phyloP scores from a whole-genome alignment of 768 basidiomycete species.

The Kockovaella imperatae region DNA sequence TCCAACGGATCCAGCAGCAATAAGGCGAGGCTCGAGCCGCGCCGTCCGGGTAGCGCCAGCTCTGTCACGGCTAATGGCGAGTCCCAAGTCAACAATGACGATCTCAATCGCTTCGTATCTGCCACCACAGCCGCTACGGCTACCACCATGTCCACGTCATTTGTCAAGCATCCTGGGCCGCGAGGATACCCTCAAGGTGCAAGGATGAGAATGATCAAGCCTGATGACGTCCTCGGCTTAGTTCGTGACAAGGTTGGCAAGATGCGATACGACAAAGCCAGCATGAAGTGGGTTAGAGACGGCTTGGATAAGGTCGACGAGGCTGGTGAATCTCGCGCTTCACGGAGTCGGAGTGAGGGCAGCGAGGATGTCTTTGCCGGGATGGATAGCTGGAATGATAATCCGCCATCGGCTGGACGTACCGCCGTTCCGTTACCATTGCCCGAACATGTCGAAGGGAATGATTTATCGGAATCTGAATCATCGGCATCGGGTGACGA shows the following conservation, averaged over 20 bases:
- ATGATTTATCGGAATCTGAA: neutral
- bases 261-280: constrained; percentile 76
- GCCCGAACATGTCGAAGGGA: neutral
- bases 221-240: constrained; percentile 60
- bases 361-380: constrained; percentile 74
- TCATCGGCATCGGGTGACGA: constrained; percentile 2
- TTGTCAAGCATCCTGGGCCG: constrained; percentile 56
- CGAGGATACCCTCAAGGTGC: constrained; percentile 1
- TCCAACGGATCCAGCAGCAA: constrained; percentile 46
- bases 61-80: neutral
- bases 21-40: constrained; percentile 4
- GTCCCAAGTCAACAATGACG: constrained; percentile 51
- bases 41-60: constrained; percentile 6
- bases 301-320: constrained; percentile 18
- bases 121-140: constrained; percentile 71
- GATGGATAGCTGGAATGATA: constrained; percentile 75
- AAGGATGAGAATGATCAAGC: constrained; percentile 61
- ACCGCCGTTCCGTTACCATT: neutral
- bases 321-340: constrained; percentile 15
- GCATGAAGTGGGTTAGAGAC: constrained; percentile 78
- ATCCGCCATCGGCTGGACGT: constrained; percentile 31
- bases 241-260: constrained; percentile 72
- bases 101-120: constrained; percentile 81
- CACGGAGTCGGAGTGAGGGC: constrained; percentile 30
- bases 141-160: constrained; percentile 61